Percentiles rank a stretch among this genome's conserved stretches.
Evolutionary conservation across 2,329 filamentous ascomycete genomes (phyloP).

Genomic region (Lachnellula willkommii): DNA sequence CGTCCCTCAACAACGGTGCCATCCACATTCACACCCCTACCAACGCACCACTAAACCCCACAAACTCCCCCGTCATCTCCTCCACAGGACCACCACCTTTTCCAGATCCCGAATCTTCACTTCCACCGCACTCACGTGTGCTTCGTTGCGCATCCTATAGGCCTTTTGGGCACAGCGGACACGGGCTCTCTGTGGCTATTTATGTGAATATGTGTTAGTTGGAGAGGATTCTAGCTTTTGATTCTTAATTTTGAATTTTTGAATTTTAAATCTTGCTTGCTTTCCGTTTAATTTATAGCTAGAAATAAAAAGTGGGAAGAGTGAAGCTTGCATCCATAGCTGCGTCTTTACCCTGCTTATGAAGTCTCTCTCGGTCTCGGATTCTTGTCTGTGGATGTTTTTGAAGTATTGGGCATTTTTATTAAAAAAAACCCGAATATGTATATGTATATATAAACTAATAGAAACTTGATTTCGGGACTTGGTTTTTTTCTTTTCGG

Average conservation of each 20-base stretch:
- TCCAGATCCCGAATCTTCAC: slow-evolving; percentile 11
- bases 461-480: too few species aligned
- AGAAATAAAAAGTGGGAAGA: neutral
- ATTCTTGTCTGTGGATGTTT: neutral
- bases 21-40: neutral
- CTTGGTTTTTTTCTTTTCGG: too few species aligned
- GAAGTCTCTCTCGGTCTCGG: slow-evolving; percentile 1
- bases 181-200: slow-evolving; percentile 11
- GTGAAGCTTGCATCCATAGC: neutral
- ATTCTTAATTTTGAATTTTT: too few species aligned
- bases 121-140: slow-evolving; percentile 6
- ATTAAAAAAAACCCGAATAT: too few species aligned
- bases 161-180: slow-evolving; percentile 15
- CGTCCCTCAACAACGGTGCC: neutral
- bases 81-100: slow-evolving; percentile 15
- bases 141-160: slow-evolving; percentile 12
- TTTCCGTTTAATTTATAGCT: too few species aligned
- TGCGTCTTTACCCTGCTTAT: neutral
- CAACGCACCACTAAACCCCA: slow-evolving; percentile 12
- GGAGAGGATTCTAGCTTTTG: too few species aligned
- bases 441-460: too few species aligned
- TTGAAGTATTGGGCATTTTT: too few species aligned
- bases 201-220: neutral
- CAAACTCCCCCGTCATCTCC: slow-evolving; percentile 14
- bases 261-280: too few species aligned